Percentiles rank a stretch among this genome's conserved stretches.
Evolutionary conservation across 257 asterid species (phyloP).

Genomic region (Phtheirospermum japonicum): DNA sequence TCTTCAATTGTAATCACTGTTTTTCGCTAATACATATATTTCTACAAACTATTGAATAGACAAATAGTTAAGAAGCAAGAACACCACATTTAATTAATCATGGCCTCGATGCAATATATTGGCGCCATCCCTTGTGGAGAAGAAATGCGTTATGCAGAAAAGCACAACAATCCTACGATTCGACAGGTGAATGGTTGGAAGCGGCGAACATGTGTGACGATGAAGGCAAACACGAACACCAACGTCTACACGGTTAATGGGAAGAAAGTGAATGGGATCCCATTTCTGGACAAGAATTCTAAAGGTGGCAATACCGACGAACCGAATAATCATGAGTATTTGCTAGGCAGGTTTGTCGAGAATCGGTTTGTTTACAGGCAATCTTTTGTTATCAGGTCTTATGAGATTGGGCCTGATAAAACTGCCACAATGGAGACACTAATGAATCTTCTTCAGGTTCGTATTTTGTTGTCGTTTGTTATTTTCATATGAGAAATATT

Average conservation of each 20-base stretch:
- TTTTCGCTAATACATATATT: not conserved
- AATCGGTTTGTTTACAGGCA: slow-evolving; percentile 56
- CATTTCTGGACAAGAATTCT: slow-evolving; percentile 18
- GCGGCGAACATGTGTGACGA: slow-evolving; percentile 19
- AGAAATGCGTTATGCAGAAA: not conserved
- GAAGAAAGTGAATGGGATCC: slow-evolving; percentile 51
- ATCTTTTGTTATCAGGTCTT: slow-evolving; percentile 65
- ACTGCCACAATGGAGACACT: slow-evolving; percentile 78
- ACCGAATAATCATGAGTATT: slow-evolving; percentile 33
- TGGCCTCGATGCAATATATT: slow-evolving; percentile 28
- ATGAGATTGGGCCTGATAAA: slow-evolving; percentile 76
- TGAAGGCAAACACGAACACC: slow-evolving; percentile 32
- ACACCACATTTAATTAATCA: not conserved
- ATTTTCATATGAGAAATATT: not conserved
- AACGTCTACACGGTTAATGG: slow-evolving; percentile 37
- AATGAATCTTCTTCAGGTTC: slow-evolving; percentile 74
- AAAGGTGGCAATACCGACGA: slow-evolving; percentile 19
- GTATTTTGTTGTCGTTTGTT: not conserved
- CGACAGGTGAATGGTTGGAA: not conserved
- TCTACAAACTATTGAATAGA: not conserved
- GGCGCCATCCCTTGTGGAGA: slow-evolving; percentile 2
- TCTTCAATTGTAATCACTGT: no score
- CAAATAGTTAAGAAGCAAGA: no score
- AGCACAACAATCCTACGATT: not conserved
- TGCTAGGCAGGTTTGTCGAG: slow-evolving; percentile 52